Percentiles rank a stretch among this genome's conserved stretches.
phyloP scores from a whole-genome alignment of 345 rosid species.

The Excoecaria cochinchinensis region DNA sequence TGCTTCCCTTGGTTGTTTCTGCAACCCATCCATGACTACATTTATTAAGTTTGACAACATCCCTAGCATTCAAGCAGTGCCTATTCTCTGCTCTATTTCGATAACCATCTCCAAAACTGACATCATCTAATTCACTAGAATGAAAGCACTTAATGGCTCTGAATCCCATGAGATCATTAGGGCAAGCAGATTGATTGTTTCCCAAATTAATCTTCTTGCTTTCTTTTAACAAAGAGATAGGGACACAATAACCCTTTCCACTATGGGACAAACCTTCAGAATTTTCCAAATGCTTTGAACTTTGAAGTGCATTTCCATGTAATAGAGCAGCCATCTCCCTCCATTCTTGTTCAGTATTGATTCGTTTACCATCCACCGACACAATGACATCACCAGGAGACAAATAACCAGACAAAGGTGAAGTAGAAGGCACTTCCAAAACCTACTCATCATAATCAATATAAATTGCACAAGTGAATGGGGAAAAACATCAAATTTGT shows the following conservation, averaged over 20 bases:
- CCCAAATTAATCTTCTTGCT: conserved; percentile 34
- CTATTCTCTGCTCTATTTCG: conserved; percentile 21
- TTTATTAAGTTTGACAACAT: conserved; percentile 63
- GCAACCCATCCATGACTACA: conserved; percentile 58
- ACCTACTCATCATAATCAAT: conserved; percentile 45
- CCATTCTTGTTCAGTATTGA: conserved; percentile 66
- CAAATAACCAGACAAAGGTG: conserved; percentile 69
- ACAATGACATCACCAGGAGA: conserved; percentile 72
- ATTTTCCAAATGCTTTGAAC: conserved; percentile 36
- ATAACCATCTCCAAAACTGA: conserved; percentile 22
- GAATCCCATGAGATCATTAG: conserved; percentile 54
- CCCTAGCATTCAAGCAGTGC: conserved; percentile 65
- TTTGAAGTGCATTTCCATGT: conserved; percentile 37
- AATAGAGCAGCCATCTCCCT: conserved; percentile 42
- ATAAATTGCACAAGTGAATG: not conserved
- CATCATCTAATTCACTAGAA: conserved; percentile 15
- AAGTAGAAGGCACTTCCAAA: conserved; percentile 57
- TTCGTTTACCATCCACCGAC: conserved; percentile 62
- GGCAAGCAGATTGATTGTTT: conserved; percentile 48
- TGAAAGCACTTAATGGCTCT: conserved; percentile 40
- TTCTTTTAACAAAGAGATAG: conserved; percentile 47
- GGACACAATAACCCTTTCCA: conserved; percentile 77
- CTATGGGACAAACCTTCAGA: conserved; percentile 30
- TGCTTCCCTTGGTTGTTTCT: conserved; percentile 36
- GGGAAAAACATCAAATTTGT: not conserved